Evolutionary conservation across 2,329 filamentous ascomycete genomes (phyloP).

Genomic region (Talaromyces sp.): DNA sequence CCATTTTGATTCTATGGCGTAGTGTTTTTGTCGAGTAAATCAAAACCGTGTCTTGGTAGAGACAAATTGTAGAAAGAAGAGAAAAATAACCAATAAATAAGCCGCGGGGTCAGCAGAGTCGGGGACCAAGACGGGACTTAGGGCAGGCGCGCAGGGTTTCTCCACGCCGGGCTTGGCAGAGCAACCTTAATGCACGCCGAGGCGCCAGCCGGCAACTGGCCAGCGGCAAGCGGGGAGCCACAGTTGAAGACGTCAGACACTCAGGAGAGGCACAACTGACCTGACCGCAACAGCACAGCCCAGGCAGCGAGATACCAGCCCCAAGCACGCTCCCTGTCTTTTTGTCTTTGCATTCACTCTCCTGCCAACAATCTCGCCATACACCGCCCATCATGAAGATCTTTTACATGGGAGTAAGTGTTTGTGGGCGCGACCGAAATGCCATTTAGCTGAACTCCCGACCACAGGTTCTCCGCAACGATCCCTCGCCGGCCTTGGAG

Average conservation of each 20-base stretch:
- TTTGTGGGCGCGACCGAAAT: neutral
- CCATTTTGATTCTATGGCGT: slow-evolving; percentile 14
- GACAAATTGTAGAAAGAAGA: neutral
- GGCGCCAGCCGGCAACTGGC: neutral
- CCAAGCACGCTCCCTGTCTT: neutral
- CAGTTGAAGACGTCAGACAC: slow-evolving; percentile 6
- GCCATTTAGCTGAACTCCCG: neutral
- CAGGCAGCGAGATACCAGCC: slow-evolving; percentile 1
- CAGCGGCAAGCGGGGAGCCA: neutral
- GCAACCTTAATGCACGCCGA: slow-evolving; percentile 6
- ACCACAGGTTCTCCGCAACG: slow-evolving; percentile 72
- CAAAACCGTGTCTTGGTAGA: neutral
- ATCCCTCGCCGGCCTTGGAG: slow-evolving; percentile 69
- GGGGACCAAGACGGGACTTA: slow-evolving; percentile 10
- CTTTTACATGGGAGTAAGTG: slow-evolving; percentile 75
- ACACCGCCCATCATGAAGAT: slow-evolving; percentile 66
- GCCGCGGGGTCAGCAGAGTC: neutral
- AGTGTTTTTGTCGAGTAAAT: neutral
- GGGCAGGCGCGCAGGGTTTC: slow-evolving; percentile 7
- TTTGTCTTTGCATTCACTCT: neutral
- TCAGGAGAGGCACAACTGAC: neutral
- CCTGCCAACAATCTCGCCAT: neutral
- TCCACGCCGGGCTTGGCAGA: neutral
- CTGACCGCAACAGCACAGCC: neutral
- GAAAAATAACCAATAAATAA: neutral